Evolutionary conservation across 805 yeast species (phyloP), one percentile per base, ranked within the genome.

Genomic region (Starmerella cellae): DNA sequence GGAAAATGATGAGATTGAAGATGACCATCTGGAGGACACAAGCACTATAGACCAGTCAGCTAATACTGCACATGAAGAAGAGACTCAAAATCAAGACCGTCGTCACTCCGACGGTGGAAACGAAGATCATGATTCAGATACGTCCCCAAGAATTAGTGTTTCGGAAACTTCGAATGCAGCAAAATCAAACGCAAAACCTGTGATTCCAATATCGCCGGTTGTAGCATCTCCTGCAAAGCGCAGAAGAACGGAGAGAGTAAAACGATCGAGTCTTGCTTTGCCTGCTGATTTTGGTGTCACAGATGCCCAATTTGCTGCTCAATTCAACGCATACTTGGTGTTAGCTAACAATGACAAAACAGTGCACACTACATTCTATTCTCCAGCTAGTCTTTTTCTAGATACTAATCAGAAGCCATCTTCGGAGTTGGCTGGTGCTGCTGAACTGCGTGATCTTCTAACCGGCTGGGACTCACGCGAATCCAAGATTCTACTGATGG

Each of bases 251-350:
- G 53, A 45, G 3, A 20, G 52, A 1, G 38, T 41, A 6, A 47
- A 44, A n/a, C 35, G 52, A 2, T 44, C 48, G 4, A 35, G 39
- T 1, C 39, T 49, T 3, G 50, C 49, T 3, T 28, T 49, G 3
- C 53, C 53, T 2, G 51, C 47, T 2, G 53, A 49, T 39, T 49
- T 49, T 20, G 53, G 53, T 5, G 37, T 43, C 10, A n/a, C 23
- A 4, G 53, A 49, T 18, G 36, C 37, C 3, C 26, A 22, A 10
- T 49, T 49, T 30, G 38, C 35, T 4, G 5, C 31, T 11, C 49
- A 48, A 31, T 38, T 48, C 39, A 49, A 44, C n/a, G 42, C 43
- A 14, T 49, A 44, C 24, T 27, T 48, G 13, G 32, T 42, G 2
- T n/a, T 48, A 22, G 26, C 32, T 3, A 20, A 28, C 32, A 11